These are phyloP conservation scores for Thuidium tamariscinum DNA, from an alignment of 225 moss, liverwort and hornwort species.

Conservation along the genomic window DNA sequence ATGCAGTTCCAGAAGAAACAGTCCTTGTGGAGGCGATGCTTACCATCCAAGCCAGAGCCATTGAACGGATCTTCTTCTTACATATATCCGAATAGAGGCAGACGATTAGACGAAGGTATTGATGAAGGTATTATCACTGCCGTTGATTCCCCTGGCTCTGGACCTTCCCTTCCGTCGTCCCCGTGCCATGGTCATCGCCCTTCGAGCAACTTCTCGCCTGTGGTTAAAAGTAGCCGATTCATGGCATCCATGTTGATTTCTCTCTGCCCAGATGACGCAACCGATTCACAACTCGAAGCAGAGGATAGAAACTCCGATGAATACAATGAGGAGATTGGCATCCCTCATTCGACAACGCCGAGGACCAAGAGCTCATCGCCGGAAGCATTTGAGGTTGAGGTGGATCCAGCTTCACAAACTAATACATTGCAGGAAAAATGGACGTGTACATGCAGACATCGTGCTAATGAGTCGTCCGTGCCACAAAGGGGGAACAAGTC, in stretches of 20 bases:
- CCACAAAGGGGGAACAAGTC: not conserved
- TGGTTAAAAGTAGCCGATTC: slow-evolving; percentile 17
- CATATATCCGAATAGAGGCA: slow-evolving; percentile 8
- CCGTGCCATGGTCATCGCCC: not conserved
- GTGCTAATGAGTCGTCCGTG: not conserved
- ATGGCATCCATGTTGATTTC: slow-evolving; percentile 50
- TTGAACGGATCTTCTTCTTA: not conserved
- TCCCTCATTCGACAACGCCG: not conserved
- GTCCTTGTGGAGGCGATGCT: slow-evolving; percentile 21
- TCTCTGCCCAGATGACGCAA: slow-evolving; percentile 17
- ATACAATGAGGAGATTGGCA: not conserved
- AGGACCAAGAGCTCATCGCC: slow-evolving; percentile 6
- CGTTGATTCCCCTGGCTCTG: not conserved
- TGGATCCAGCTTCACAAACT: slow-evolving; percentile 14
- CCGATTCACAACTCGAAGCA: not conserved
- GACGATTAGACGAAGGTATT: slow-evolving; percentile 14
- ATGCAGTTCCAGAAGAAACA: slow-evolving; percentile 19
- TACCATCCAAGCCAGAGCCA: not conserved
- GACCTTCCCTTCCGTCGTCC: slow-evolving; percentile 1
- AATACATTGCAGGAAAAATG: not conserved
- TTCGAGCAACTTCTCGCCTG: not conserved
- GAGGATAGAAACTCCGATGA: not conserved
- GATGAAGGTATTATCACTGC: not conserved
- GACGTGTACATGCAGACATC: slow-evolving; percentile 13
- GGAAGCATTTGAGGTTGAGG: not conserved